Evolutionary conservation across 2,329 filamentous ascomycete genomes (phyloP).

Genomic region (Microcyclosporella mali): DNA sequence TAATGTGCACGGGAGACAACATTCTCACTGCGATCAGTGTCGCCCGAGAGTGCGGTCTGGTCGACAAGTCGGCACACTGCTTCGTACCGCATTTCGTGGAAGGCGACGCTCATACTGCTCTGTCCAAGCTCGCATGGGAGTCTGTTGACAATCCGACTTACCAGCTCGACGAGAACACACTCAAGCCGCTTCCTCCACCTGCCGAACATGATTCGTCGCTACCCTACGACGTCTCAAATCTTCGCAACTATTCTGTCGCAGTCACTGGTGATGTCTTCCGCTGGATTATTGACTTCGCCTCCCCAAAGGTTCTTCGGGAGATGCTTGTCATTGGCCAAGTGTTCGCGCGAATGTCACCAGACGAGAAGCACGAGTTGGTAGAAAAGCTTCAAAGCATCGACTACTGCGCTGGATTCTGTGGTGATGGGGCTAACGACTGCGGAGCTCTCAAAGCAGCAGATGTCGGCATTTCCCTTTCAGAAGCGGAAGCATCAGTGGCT

Average conservation of each 20-base stretch:
- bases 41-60: slow-evolving; percentile 78
- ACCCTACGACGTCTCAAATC: slow-evolving; percentile 74
- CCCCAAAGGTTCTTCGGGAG: slow-evolving; percentile 69
- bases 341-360: slow-evolving; percentile 96
- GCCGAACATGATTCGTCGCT: slow-evolving; percentile 71
- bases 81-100: slow-evolving; percentile 85
- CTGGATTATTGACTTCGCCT: slow-evolving; percentile 89
- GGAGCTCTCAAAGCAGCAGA: slow-evolving; percentile 95
- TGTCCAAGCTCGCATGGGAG: slow-evolving; percentile 77
- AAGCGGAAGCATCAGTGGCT: slow-evolving; percentile 96
- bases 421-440: slow-evolving; percentile 95
- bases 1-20: slow-evolving; percentile 98
- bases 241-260: slow-evolving; percentile 81
- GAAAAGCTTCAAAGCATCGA: slow-evolving; percentile 95
- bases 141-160: slow-evolving; percentile 83
- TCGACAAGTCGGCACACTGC: slow-evolving; percentile 76
- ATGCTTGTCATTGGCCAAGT: slow-evolving; percentile 90
- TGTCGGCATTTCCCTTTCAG: slow-evolving; percentile 92
- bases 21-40: slow-evolving; percentile 96
- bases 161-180: slow-evolving; percentile 69
- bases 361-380: slow-evolving; percentile 96
- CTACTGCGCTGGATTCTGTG: slow-evolving; percentile 93
- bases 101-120: slow-evolving; percentile 67
- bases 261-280: slow-evolving; percentile 91
- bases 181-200: slow-evolving; percentile 70